phyloP scores from a whole-genome alignment of 176 grass and related monocot species.

The Elymus sibiricus region DNA sequence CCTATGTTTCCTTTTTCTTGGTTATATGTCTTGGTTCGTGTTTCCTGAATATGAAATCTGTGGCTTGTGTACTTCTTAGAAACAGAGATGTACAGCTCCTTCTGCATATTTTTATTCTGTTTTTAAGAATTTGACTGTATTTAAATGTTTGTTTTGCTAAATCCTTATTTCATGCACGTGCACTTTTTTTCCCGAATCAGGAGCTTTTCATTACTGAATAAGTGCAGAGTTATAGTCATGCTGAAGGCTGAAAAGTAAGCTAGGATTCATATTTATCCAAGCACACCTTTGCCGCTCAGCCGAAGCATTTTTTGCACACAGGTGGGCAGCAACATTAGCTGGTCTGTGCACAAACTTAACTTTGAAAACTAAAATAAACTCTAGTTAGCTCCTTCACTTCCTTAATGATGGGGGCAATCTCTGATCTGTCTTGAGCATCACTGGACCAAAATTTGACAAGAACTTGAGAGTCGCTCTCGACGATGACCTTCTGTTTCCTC shows the following conservation, averaged over 20 bases:
- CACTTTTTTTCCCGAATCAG: neutral
- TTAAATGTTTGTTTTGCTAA: constrained; percentile 5
- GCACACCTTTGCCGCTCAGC: no score
- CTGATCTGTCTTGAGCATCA: no score
- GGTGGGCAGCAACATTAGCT: no score
- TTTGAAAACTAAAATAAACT: no score
- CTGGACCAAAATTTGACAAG: no score
- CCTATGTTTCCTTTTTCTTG: neutral
- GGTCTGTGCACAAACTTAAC: no score
- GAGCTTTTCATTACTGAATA: neutral
- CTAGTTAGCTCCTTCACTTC: no score
- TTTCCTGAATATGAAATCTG: neutral
- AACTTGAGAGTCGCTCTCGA: no score
- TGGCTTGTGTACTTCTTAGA: neutral
- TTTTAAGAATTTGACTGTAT: neutral
- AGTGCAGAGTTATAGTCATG: neutral
- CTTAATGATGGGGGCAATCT: no score
- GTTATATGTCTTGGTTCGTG: neutral
- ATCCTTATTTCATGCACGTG: constrained; percentile 1
- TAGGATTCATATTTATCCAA: neutral
- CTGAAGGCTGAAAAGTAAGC: neutral
- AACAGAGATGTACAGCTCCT: neutral
- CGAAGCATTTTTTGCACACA: no score
- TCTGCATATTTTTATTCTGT: neutral
- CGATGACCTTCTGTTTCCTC: no score